Evolutionary conservation across 805 yeast species (phyloP).

Genomic region (Lipomyces mesembrius): DNA sequence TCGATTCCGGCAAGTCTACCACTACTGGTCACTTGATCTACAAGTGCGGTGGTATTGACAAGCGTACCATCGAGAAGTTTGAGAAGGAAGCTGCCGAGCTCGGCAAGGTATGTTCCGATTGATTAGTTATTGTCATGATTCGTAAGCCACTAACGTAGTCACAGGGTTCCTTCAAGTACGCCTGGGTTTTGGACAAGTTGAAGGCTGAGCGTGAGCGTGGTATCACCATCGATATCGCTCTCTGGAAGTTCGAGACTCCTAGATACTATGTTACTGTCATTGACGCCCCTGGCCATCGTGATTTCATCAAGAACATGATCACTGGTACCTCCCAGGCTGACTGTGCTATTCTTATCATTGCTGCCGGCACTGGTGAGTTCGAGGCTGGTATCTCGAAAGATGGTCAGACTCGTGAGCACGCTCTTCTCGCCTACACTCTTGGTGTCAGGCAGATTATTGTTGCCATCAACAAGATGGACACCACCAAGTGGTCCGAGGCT

Average conservation of each 20-base stretch:
- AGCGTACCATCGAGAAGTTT: conserved; percentile 98
- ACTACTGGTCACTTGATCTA: conserved; percentile 98
- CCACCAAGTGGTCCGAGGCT: conserved; percentile 82
- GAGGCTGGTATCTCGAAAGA: conserved; percentile 95
- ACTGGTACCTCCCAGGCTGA: conserved; percentile 95
- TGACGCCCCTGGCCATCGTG: conserved; percentile 96
- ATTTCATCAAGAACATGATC: conserved; percentile 94
- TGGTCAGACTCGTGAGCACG: conserved; percentile 96
- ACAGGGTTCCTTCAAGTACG: conserved; percentile 96
- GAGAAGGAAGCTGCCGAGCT: conserved; percentile 97
- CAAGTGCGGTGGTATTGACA: conserved; percentile 98
- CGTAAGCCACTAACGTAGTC: background rate
- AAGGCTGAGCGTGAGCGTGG: conserved; percentile 98
- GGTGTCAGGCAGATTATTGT: conserved; percentile 87
- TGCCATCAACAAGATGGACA: conserved; percentile 95
- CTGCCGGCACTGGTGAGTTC: conserved; percentile 93
- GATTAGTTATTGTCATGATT: background rate
- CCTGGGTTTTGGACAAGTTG: conserved; percentile 94
- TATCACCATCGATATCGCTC: conserved; percentile 93
- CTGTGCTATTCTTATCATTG: conserved; percentile 87
- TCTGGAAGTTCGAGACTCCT: conserved; percentile 92
- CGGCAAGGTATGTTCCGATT: conserved; percentile 51
- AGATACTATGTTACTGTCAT: conserved; percentile 87
- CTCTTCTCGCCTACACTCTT: conserved; percentile 84
- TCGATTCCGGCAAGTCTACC: conserved; percentile 99